These are phyloP conservation scores for Pezicula neosporulosa DNA, from an alignment of 2,329 filamentous ascomycete species.

Conservation along the genomic window DNA sequence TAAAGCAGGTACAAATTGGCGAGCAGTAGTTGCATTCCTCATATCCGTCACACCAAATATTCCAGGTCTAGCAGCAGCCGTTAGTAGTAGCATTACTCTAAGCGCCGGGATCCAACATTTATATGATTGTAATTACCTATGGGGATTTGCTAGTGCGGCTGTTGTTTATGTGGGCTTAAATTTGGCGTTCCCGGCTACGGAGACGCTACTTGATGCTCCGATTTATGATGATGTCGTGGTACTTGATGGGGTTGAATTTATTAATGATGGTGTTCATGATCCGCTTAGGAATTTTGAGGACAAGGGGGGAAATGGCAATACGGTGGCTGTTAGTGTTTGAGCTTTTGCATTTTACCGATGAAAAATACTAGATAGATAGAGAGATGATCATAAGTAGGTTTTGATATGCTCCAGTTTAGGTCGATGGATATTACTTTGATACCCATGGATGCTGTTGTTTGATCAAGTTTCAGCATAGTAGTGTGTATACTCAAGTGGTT, in stretches of 20 bases:
- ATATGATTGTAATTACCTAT: background rate
- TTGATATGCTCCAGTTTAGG: no score
- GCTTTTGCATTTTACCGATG: no score
- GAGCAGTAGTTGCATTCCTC: constrained; percentile 7
- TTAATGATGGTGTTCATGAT: background rate
- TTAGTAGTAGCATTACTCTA: background rate
- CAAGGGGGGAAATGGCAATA: no score
- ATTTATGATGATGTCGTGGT: background rate
- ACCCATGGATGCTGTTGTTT: no score
- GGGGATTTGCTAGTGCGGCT: background rate
- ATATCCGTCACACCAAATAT: constrained; percentile 6
- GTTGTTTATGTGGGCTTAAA: background rate
- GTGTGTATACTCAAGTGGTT: no score
- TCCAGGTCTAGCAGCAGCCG: constrained; percentile 4
- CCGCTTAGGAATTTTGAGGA: no score
- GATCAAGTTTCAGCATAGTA: no score
- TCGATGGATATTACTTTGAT: no score
- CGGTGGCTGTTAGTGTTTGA: no score
- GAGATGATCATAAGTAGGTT: no score
- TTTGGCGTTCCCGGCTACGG: background rate
- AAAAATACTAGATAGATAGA: no score
- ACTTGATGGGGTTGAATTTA: background rate
- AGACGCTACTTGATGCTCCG: background rate
- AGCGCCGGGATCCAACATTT: background rate
- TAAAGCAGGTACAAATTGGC: constrained; percentile 9